Evolutionary conservation across 2,329 filamentous ascomycete genomes (phyloP), one percentile per base, ranked within the genome.

Genomic region (Phaeosphaeriaceae sp.): DNA sequence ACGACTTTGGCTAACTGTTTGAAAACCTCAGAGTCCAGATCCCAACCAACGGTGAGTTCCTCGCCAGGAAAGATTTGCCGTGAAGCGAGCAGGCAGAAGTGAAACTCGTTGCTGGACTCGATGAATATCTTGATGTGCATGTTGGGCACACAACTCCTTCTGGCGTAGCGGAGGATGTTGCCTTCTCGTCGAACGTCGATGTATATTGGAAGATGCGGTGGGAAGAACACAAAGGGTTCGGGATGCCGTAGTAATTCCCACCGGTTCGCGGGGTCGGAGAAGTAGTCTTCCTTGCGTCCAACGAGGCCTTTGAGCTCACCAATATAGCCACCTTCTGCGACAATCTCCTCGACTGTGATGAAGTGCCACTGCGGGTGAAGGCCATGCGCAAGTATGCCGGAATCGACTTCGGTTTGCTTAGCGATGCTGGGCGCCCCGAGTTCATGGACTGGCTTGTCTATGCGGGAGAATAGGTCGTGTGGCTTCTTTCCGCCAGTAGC

Each of bases 141-240:
- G 71, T 98, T 99, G 1, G 95, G 92, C 60, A 87, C 88, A 80
- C 95, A 99, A 70, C 95, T 98, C 65, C 94, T 88, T 56, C 95
- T 88, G n/a, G 96, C 88, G 73, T 95, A 97, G 46, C 95, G 91
- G 56, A 95, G 88, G 36, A 88, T 82, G 4, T 92, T 97, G 21
- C 94, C 95, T 80, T 96, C 92, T 74, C 87, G 87, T 58, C 95
- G 86, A 10, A 93, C 95, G 77, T 97, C 95, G 70, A 99, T 95
- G 79, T 93, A 97, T 13, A 99, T 86, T 0, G 94, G 94, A 9
- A 98, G 86, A 57, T 89, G 85, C 1, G 93, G 92, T 70, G 96
- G 93, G 77, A 98, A 83, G 75, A 84, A 84, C 48, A 84, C 82
- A 62, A 84, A 84, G 4, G 82, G 82, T 65, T 83, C 82, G 1